These are phyloP conservation scores for Globisporangium cylindrosporum DNA, from an alignment of 352 stramenopile genomes.

Conservation along the genomic window DNA sequence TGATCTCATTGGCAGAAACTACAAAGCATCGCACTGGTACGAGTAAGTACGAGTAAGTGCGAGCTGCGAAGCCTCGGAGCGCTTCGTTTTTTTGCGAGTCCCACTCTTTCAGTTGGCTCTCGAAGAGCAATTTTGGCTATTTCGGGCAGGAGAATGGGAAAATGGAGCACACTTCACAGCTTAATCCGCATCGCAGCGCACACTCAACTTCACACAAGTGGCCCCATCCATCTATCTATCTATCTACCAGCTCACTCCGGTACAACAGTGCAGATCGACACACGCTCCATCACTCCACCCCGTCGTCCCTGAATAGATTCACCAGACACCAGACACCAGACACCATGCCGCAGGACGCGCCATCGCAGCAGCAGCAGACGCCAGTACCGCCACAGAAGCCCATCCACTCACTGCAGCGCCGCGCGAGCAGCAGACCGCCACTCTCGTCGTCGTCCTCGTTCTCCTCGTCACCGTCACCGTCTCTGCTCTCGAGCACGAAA, in stretches of 20 bases:
- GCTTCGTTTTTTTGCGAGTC: constrained; percentile 8
- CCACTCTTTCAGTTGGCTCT: constrained; percentile 1
- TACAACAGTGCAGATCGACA: background rate
- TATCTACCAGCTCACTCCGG: background rate
- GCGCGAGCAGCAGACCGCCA: constrained; percentile 11
- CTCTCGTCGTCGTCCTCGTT: background rate
- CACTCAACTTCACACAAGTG: background rate
- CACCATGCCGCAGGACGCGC: constrained; percentile 7
- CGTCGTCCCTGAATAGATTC: background rate
- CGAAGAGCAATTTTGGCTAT: background rate
- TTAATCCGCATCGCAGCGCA: constrained; percentile 4
- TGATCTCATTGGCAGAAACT: background rate
- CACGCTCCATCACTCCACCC: background rate
- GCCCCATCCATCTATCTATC: background rate
- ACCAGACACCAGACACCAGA: background rate
- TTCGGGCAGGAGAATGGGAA: background rate
- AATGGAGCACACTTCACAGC: constrained; percentile 1
- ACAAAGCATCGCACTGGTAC: background rate
- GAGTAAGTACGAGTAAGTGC: no score
- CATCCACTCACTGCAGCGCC: constrained; percentile 1
- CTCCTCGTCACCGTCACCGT: background rate
- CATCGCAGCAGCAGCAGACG: background rate
- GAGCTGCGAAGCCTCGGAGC: no score
- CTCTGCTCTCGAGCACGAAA: background rate
- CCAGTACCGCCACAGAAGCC: background rate